phyloP scores from a whole-genome alignment of 1,139 yeast species.

The Kluyveromyces marxianus region DNA sequence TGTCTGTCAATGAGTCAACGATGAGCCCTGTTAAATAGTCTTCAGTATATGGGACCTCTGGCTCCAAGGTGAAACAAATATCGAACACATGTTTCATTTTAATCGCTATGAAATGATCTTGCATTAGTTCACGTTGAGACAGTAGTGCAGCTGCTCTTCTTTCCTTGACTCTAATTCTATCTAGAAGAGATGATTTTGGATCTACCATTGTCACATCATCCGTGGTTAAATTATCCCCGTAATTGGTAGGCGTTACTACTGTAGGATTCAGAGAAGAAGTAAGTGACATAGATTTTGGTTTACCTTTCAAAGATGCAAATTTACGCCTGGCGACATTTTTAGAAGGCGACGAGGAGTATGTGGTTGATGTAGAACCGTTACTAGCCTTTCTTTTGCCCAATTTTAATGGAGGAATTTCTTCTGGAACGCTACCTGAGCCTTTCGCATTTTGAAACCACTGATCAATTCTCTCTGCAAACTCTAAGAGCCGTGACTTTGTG shows the following conservation, averaged over 20 bases:
- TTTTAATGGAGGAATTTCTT: slow-evolving; percentile 18
- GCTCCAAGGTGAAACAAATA: slow-evolving; percentile 26
- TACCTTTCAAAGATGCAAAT: slow-evolving; percentile 2
- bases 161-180: slow-evolving; percentile 25
- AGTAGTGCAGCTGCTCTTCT: slow-evolving; percentile 22
- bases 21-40: slow-evolving; percentile 26
- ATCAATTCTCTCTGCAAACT: slow-evolving; percentile 20
- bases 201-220: not conserved
- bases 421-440: slow-evolving; percentile 9
- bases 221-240: no score
- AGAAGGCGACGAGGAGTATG: not conserved
- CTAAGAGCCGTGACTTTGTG: slow-evolving; percentile 22
- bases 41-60: slow-evolving; percentile 30
- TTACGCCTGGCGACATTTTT: not conserved
- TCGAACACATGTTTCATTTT: slow-evolving; percentile 36
- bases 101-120: slow-evolving; percentile 35
- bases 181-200: slow-evolving; percentile 14
- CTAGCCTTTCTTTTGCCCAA: slow-evolving; percentile 20
- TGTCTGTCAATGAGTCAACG: slow-evolving; percentile 29
- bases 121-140: slow-evolving; percentile 30
- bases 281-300: not conserved
- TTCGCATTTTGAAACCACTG: slow-evolving; percentile 14
- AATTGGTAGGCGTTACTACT: no score
- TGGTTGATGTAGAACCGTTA: slow-evolving; percentile 4
- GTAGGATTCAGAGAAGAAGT: no score